Evolutionary conservation across 331 rosid genomes (phyloP).

Genomic region (Quercus tomentella): DNA sequence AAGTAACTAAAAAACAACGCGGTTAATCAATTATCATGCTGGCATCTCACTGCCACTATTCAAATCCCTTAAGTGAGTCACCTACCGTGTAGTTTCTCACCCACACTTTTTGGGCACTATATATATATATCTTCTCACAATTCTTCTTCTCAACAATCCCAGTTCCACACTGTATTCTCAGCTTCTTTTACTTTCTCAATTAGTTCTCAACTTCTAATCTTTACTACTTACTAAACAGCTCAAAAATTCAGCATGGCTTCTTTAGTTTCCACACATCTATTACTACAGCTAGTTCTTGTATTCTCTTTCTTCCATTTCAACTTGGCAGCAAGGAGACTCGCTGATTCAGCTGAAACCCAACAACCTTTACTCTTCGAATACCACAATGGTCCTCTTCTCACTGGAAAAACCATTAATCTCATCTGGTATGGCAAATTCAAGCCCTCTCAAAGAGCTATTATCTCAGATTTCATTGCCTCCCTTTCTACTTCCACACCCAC

Average conservation of each 20-base stretch:
- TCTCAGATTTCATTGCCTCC: slow-evolving; percentile 63
- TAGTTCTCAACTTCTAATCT: not conserved
- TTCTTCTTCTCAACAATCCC: not conserved
- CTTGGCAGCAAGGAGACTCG: slow-evolving; percentile 2
- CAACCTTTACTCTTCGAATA: slow-evolving; percentile 16
- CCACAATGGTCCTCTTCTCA: slow-evolving; percentile 66
- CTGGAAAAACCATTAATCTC: slow-evolving; percentile 49
- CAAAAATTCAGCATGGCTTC: not conserved
- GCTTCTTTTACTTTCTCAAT: not conserved
- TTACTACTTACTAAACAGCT: not conserved
- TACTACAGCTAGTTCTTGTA: not conserved
- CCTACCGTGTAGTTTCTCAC: not conserved
- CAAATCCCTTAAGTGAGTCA: not conserved
- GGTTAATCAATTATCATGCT: not conserved
- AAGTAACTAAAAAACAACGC: not conserved
- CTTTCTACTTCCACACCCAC: slow-evolving; percentile 34
- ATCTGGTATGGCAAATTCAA: slow-evolving; percentile 76
- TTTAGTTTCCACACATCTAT: not conserved
- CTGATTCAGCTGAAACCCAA: not conserved
- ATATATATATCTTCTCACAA: not conserved
- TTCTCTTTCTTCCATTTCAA: not conserved
- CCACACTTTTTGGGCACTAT: not conserved
- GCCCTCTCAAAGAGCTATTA: slow-evolving; percentile 56
- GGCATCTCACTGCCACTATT: not conserved
- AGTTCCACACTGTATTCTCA: not conserved